Evolutionary conservation across 345 rosid species (phyloP), one percentile per base, ranked within the genome.

Genomic region (Isatis tinctoria): DNA sequence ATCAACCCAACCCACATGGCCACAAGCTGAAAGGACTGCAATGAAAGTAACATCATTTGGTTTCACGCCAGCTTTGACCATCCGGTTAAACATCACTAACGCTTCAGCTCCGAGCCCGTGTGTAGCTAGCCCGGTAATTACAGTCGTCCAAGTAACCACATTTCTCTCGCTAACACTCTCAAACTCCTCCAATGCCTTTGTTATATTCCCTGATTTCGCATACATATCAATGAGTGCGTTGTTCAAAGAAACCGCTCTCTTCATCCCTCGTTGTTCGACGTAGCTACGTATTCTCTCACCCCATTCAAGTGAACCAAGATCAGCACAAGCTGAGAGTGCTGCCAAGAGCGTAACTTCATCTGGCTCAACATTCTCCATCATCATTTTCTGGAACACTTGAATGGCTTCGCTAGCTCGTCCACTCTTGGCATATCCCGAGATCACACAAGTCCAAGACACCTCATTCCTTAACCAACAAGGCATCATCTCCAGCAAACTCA

Each of bases 141-240:
- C 74, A 0, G 88, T 83, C 30, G 98, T 90, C 98, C 97, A 88
- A 66, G 96, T 80, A 30, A 86, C 74, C 2, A 89, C 81, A 74
- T 62, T 88, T 58, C 65, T 90, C 36, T 60, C 77, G 41, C 48
- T 64, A 80, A 82, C 69, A 48, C 60, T 54, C 74, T 85, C 88
- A 72, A 87, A 90, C 6, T 78, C 85, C 11, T 67, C 80, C 63
- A 85, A 65, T 0, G 97, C 97, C 83, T 81, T 83, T 13, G 37
- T 56, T 47, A 90, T 79, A 22, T 82, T 65, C 10, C 96, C 93
- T 4, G 93, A 86, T 70, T 93, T 90, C 0, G 92, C 88, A 45
- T 85, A 90, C 92, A 82, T 85, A 80, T 93, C 88, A 6, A 90
- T 85, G 36, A 93, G 73, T 1, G 93, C 86, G 16, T 93, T 88